These are phyloP conservation scores for Solanum hybrid DNA, from an alignment of 305 asterid genomes.

Conservation along the genomic window DNA sequence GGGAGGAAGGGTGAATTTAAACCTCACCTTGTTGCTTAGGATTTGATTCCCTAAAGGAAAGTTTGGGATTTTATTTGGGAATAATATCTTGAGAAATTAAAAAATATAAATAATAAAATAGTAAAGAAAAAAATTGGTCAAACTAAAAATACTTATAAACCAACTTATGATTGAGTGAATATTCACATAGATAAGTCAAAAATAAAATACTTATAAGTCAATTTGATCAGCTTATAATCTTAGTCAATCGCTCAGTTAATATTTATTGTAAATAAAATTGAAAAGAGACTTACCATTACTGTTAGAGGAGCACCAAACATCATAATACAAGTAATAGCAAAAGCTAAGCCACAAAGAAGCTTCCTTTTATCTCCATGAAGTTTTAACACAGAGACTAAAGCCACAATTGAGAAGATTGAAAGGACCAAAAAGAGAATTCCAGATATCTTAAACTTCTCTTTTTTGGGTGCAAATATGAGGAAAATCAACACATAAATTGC, in stretches of 20 bases:
- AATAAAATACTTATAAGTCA: neutral
- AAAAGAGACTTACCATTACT: slow-evolving; percentile 16
- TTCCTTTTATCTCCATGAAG: slow-evolving; percentile 11
- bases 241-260: neutral
- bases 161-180: neutral
- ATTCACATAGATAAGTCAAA: neutral
- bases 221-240: neutral
- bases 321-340: slow-evolving; percentile 21
- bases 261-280: neutral
- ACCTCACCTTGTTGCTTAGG: too few species aligned
- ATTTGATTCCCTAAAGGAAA: neutral
- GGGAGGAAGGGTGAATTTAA: neutral
- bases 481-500: slow-evolving; percentile 22
- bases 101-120: neutral
- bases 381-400: slow-evolving; percentile 17
- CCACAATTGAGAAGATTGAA: slow-evolving; percentile 16
- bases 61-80: neutral
- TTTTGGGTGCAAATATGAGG: slow-evolving; percentile 27
- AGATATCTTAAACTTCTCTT: slow-evolving; percentile 24
- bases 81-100: neutral
- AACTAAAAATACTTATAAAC: neutral
- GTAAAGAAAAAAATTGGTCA: neutral
- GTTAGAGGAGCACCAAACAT: slow-evolving; percentile 37
- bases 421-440: slow-evolving; percentile 17
- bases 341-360: slow-evolving; percentile 26